A percentile compares a stretch with the other conserved stretches of the same genome.
Conservation (phyloP, 2,329 filamentous ascomycete genomes). For the Pseudogymnoascus sp. region DNA sequence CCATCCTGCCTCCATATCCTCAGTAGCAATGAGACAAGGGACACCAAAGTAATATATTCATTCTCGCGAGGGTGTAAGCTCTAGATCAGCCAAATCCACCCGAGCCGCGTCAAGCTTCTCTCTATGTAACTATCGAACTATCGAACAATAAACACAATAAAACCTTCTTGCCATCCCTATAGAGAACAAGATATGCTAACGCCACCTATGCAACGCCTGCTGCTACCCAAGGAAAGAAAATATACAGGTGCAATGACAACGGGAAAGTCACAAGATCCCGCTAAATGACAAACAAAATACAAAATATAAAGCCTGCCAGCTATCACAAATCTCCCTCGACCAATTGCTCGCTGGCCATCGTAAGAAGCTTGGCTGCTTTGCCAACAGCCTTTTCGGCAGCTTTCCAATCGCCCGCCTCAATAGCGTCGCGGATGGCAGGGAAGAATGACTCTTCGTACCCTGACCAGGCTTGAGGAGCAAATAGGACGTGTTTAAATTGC, state of each 20-base stretch:
- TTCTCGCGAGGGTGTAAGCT: background rate
- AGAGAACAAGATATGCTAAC: background rate
- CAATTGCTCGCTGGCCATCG: slow-evolving; percentile 40
- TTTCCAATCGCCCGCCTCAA: slow-evolving; percentile 64
- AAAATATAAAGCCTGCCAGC: background rate
- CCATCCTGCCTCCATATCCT: background rate
- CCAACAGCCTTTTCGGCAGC: slow-evolving; percentile 59
- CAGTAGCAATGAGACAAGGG: background rate
- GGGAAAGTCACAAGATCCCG: slow-evolving; percentile 4
- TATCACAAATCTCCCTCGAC: slow-evolving; percentile 9
- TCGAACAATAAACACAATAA: slow-evolving; percentile 2
- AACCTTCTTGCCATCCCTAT: background rate
- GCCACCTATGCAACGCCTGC: slow-evolving; percentile 7
- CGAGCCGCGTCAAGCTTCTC: background rate
- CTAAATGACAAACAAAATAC: slow-evolving; percentile 7
- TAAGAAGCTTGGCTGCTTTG: slow-evolving; percentile 62
- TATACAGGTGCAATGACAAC: background rate
- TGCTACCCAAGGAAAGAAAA: background rate
- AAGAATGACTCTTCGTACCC: slow-evolving; percentile 62
- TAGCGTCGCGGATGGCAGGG: slow-evolving; percentile 75
- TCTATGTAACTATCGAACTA: slow-evolving; percentile 8
- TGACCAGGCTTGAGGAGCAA: slow-evolving; percentile 73
- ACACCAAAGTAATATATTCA: background rate
- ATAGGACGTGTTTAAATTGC: slow-evolving; percentile 90
- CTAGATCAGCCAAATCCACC: background rate